Conservation (phyloP, 768 basidiomycete genomes). For the Jaapia argillacea region DNA sequence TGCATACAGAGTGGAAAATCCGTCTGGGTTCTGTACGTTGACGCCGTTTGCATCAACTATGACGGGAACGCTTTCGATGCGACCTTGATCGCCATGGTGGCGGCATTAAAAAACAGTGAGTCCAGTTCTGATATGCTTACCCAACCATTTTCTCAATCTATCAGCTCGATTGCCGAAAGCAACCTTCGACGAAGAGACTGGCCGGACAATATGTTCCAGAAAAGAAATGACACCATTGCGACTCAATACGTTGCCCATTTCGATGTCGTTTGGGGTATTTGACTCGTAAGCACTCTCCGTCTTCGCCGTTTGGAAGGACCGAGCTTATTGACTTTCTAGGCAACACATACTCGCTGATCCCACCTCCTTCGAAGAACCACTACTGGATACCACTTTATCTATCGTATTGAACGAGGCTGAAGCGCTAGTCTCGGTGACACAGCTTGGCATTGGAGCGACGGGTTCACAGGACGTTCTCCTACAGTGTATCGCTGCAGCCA, state of each 20-base stretch:
- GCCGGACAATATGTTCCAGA: slow-evolving; percentile 53
- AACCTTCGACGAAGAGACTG: slow-evolving; percentile 56
- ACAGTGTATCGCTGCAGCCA: slow-evolving; percentile 31
- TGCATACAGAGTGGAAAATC: slow-evolving; percentile 76
- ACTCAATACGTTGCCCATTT: slow-evolving; percentile 35
- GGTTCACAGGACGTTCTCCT: slow-evolving; percentile 23
- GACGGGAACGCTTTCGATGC: slow-evolving; percentile 96
- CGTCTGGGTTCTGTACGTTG: slow-evolving; percentile 92
- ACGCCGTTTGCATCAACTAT: slow-evolving; percentile 93
- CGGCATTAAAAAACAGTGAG: slow-evolving; percentile 80
- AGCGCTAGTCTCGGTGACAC: slow-evolving; percentile 39
- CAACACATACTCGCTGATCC: slow-evolving; percentile 71
- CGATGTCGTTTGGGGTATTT: slow-evolving; percentile 73
- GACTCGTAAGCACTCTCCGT: slow-evolving; percentile 44
- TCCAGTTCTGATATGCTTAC: slow-evolving; percentile 4
- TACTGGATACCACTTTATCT: slow-evolving; percentile 64
- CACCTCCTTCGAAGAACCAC: slow-evolving; percentile 82
- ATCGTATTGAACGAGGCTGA: slow-evolving; percentile 45
- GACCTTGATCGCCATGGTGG: slow-evolving; percentile 76
- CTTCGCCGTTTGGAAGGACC: not conserved
- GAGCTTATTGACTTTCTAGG: slow-evolving; percentile 22
- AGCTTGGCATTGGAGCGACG: slow-evolving; percentile 36
- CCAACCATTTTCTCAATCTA: not conserved
- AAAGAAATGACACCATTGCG: slow-evolving; percentile 33
- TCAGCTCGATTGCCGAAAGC: slow-evolving; percentile 66